Conservation (phyloP, 2,329 filamentous ascomycete species). For the Ophiostoma himal-ulmi region DNA sequence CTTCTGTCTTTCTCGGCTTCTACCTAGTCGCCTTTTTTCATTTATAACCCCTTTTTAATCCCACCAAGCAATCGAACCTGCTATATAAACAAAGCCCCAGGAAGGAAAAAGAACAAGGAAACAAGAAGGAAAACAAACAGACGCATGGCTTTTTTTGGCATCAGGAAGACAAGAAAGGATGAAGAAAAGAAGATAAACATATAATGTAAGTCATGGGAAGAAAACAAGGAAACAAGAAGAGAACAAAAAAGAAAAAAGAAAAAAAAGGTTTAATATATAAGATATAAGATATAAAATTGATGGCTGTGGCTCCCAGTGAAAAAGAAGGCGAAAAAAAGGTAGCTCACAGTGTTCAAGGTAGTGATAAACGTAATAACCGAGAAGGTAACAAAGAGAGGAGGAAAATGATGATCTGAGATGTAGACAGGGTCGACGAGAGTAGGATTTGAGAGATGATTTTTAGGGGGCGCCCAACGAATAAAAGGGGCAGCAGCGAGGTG, state of each 20-base stretch:
- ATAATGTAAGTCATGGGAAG: not conserved
- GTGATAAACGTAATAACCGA: not conserved
- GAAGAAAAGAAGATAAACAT: not conserved
- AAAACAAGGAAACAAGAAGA: not conserved
- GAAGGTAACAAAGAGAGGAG: not conserved
- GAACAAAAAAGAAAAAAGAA: not conserved
- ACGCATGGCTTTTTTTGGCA: constrained; percentile 7
- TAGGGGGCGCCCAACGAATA: not conserved
- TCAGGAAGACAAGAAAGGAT: not conserved
- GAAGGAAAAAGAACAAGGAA: not conserved
- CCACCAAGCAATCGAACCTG: not conserved
- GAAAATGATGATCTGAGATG: not conserved
- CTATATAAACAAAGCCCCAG: constrained; percentile 4
- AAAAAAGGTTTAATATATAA: not conserved
- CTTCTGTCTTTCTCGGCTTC: not conserved
- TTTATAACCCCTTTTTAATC: not conserved
- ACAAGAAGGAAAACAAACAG: constrained; percentile 12
- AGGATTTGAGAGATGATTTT: not conserved
- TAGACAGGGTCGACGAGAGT: not conserved
- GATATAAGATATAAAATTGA: not conserved
- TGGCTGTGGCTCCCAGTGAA: not conserved
- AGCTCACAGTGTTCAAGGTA: not conserved
- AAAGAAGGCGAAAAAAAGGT: not conserved
- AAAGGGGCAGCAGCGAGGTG: not conserved
- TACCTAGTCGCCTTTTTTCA: constrained; percentile 2